Evolutionary conservation across 257 asterid genomes (phyloP).

Genomic region (Solanum chilense): DNA sequence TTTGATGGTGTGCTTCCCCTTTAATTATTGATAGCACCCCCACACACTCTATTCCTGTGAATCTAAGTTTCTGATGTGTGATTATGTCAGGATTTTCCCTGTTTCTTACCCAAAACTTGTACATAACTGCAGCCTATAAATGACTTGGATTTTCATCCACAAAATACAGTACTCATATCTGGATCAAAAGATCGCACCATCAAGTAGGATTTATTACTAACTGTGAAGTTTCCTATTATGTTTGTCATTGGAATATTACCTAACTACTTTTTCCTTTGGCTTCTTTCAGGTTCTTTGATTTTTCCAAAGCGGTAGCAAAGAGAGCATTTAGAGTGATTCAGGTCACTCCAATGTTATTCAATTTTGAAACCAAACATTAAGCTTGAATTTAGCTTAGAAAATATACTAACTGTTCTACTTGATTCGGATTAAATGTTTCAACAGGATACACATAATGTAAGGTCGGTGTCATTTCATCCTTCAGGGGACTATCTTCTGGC

Average conservation of each 20-base stretch:
- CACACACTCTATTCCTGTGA: neutral
- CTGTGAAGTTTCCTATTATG: conserved; percentile 3
- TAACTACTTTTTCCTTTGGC: conserved; percentile 1
- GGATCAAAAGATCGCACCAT: conserved; percentile 90
- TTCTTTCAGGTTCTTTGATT: conserved; percentile 70
- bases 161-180: conserved; percentile 58
- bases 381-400: neutral
- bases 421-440: neutral
- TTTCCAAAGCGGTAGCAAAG: conserved; percentile 65
- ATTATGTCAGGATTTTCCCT: neutral
- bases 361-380: conserved; percentile 2
- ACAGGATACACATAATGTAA: conserved; percentile 71
- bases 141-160: conserved; percentile 94
- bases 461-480: conserved; percentile 70
- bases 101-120: conserved; percentile 8
- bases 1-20: neutral
- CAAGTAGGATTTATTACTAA: conserved; percentile 34
- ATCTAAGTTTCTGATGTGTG: neutral
- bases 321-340: conserved; percentile 74
- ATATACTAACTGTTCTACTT: neutral
- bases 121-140: conserved; percentile 65
- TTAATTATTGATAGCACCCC: neutral
- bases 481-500: conserved; percentile 70
- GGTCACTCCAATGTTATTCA: conserved; percentile 22
- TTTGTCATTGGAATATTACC: neutral